phyloP scores from a whole-genome alignment of 208 protist genomes.

The Leishmania major region DNA sequence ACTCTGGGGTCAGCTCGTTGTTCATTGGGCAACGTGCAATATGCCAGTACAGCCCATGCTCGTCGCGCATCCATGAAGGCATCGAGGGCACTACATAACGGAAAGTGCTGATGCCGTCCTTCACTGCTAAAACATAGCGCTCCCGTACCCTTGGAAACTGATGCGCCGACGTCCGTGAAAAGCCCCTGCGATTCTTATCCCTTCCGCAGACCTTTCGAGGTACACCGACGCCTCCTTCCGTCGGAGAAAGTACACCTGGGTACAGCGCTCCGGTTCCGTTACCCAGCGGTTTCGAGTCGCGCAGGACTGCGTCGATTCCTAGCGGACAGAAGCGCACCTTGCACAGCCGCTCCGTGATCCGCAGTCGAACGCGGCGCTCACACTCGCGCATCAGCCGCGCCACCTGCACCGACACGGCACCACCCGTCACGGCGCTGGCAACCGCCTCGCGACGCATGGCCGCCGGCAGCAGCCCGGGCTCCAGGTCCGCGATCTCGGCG shows the following conservation, averaged over 20 bases:
- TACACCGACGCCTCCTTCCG: neutral
- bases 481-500: constrained; percentile 19
- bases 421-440: constrained; percentile 7
- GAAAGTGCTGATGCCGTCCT: neutral
- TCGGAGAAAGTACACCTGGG: too few species aligned
- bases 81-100: constrained; percentile 1
- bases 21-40: neutral
- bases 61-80: constrained; percentile 14
- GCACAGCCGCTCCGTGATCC: constrained; percentile 3
- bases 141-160: neutral
- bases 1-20: neutral
- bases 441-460: constrained; percentile 22
- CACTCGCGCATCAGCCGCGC: constrained; percentile 27
- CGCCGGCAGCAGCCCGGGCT: constrained; percentile 17
- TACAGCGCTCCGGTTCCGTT: neutral
- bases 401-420: constrained; percentile 19
- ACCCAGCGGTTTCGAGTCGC: neutral
- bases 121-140: neutral
- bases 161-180: neutral
- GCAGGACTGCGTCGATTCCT: constrained; percentile 4
- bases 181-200: neutral
- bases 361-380: neutral
- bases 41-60: constrained; percentile 9
- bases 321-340: neutral
- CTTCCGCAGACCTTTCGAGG: too few species aligned